Conservation (phyloP, 495 filamentous ascomycete species). For the Antarctomyces pellizariae region DNA sequence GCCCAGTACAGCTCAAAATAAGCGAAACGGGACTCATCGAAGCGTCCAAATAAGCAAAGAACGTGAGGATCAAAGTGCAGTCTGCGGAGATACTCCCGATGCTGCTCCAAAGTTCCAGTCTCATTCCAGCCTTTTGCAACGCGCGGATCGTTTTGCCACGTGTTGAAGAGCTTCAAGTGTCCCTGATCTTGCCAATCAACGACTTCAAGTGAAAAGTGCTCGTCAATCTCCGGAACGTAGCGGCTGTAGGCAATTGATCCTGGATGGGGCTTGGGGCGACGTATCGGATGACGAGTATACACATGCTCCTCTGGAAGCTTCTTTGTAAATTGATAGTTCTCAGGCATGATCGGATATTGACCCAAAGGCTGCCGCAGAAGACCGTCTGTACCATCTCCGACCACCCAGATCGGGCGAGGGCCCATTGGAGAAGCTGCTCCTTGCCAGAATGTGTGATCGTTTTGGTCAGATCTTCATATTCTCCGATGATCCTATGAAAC, state of each 20-base stretch:
- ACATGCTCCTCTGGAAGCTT: conserved; percentile 22
- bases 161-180: conserved; percentile 37
- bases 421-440: conserved; percentile 41
- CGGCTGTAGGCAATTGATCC: conserved; percentile 41
- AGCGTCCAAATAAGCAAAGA: conserved; percentile 34
- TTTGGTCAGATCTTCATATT: conserved; percentile 2
- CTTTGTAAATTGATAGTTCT: conserved; percentile 29
- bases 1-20: conserved; percentile 55
- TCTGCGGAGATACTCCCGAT: conserved; percentile 33
- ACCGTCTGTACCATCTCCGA: conserved; percentile 15
- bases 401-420: conserved; percentile 34
- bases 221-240: conserved; percentile 39
- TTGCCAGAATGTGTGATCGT: conserved; percentile 45
- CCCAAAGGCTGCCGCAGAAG: conserved; percentile 15
- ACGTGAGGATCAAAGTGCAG: conserved; percentile 38
- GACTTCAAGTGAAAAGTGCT: conserved; percentile 41
- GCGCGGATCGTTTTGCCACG: conserved; percentile 47
- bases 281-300: conserved; percentile 32
- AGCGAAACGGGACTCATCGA: conserved; percentile 35
- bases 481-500: conserved; percentile 10
- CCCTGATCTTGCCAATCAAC: conserved; percentile 28
- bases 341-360: conserved; percentile 27
- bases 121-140: conserved; percentile 48
- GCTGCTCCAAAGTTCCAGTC: conserved; percentile 37
- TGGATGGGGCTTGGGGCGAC: conserved; percentile 33